Conservation (phyloP, 805 yeast genomes). For the Saccharomycopsis fermentans region DNA sequence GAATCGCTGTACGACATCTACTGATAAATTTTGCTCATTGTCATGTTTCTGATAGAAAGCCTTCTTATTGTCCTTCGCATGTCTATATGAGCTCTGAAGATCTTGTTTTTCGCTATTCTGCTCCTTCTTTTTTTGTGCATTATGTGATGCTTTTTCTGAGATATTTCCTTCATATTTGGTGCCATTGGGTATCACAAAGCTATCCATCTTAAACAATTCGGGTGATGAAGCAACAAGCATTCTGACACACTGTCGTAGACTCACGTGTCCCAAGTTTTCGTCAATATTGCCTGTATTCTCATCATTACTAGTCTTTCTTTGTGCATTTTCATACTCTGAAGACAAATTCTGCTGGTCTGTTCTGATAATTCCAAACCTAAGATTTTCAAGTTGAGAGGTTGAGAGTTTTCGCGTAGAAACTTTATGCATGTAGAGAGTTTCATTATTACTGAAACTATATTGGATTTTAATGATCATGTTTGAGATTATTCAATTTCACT, state of each 20-base stretch:
- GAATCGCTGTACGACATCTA: no score
- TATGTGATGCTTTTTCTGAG: background rate
- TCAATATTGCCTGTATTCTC: background rate
- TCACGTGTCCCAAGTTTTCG: slow-evolving; percentile 6
- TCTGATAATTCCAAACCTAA: slow-evolving; percentile 3
- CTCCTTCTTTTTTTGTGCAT: background rate
- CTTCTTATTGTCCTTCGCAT: background rate
- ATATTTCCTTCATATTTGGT: background rate
- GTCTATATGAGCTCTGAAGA: background rate
- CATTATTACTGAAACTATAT: slow-evolving; percentile 6
- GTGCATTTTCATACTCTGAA: background rate
- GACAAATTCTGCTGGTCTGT: background rate
- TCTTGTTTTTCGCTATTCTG: background rate
- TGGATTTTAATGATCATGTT: slow-evolving; percentile 12
- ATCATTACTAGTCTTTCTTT: background rate
- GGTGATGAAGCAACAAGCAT: slow-evolving; percentile 12
- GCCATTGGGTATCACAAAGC: background rate
- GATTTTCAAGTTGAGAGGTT: background rate
- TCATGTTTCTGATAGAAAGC: background rate
- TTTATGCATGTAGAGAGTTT: slow-evolving; percentile 10
- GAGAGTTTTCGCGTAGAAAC: background rate
- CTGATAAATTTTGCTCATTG: background rate
- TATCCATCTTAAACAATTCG: slow-evolving; percentile 12
- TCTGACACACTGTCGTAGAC: slow-evolving; percentile 8
- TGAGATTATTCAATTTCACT: background rate